Evolutionary conservation across 164 flowering plant species (phyloP).

Genomic region (Kalanchoe fedtschenkoi): DNA sequence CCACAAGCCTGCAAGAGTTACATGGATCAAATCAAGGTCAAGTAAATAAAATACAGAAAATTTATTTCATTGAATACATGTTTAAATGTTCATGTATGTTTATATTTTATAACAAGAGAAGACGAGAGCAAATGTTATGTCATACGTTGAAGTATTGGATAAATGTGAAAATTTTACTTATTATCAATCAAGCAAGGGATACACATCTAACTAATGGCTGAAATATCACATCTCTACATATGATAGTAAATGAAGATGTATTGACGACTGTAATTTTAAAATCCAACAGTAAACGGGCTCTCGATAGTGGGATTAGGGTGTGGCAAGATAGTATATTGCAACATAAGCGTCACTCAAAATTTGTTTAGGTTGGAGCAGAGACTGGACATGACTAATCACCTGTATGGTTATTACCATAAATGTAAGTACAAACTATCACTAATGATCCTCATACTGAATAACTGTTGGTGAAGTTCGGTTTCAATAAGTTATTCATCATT

Average conservation of each 20-base stretch:
- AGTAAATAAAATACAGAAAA: not conserved
- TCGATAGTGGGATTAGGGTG: not conserved
- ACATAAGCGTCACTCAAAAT: too few relatives aligned
- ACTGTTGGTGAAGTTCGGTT: not conserved
- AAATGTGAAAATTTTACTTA: not conserved
- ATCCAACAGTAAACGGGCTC: not conserved
- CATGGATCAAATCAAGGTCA: not conserved
- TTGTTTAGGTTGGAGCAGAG: too few relatives aligned
- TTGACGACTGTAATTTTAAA: not conserved
- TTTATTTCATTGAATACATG: not conserved
- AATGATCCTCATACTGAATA: not conserved
- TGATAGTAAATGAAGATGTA: not conserved
- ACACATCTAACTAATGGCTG: not conserved
- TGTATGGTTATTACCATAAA: too few relatives aligned
- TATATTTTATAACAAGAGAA: not conserved
- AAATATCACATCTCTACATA: not conserved
- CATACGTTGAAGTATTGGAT: not conserved
- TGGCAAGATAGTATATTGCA: not conserved
- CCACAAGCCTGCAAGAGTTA: slow-evolving; percentile 57
- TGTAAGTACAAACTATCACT: not conserved
- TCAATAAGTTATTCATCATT: not conserved
- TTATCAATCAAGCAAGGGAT: not conserved
- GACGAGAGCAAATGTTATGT: not conserved
- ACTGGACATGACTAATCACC: too few relatives aligned
- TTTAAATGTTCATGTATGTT: not conserved